Conservation (phyloP, 257 asterid genomes). For the Solanum pennellii region DNA sequence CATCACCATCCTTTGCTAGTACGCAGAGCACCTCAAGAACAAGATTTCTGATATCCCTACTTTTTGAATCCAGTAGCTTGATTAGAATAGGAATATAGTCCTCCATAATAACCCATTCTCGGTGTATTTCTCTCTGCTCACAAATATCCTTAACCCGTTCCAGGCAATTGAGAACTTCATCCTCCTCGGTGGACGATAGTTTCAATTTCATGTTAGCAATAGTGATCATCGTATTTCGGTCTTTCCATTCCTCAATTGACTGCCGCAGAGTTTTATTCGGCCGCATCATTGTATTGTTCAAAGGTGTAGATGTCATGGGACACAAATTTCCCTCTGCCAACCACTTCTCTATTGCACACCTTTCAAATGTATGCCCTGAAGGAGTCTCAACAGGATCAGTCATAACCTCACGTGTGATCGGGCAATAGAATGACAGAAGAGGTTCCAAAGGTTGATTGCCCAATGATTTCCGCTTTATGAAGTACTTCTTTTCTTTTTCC, state of each 20-base stretch:
- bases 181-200: constrained; percentile 20
- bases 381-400: constrained; percentile 60
- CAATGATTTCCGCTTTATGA: constrained; percentile 35
- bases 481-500: constrained; percentile 42
- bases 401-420: constrained; percentile 54
- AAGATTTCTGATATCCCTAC: constrained; percentile 38
- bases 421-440: constrained; percentile 46
- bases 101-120: constrained; percentile 62
- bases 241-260: constrained; percentile 68
- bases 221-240: constrained; percentile 51
- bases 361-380: constrained; percentile 50
- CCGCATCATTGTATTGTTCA: constrained; percentile 41
- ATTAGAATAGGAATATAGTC: constrained; percentile 39
- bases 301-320: constrained; percentile 35
- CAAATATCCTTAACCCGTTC: constrained; percentile 38
- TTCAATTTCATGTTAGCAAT: constrained; percentile 33
- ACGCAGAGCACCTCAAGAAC: constrained; percentile 37
- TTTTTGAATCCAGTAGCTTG: constrained; percentile 26
- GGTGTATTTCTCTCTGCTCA: constrained; percentile 43
- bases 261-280: constrained; percentile 59
- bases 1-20: constrained; percentile 47
- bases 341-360: constrained; percentile 56
- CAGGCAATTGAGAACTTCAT: constrained; percentile 34
- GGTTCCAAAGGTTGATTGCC: constrained; percentile 47
- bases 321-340: constrained; percentile 30